Conservation (phyloP, 2,329 filamentous ascomycete genomes). For the Rugonectria rugulosa region DNA sequence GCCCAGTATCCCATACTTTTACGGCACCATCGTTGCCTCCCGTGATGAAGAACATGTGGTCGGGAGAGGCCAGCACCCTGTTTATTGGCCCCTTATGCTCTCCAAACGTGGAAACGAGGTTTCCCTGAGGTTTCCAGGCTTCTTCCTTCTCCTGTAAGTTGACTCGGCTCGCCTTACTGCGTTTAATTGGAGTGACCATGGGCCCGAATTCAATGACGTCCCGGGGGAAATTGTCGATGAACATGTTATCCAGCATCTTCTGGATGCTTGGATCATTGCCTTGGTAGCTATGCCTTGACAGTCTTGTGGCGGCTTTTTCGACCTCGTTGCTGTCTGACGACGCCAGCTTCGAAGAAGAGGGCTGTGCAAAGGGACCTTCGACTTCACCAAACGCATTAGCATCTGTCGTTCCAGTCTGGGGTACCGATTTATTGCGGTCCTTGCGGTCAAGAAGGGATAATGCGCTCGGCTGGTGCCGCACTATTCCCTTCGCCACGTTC, state of each 20-base stretch:
- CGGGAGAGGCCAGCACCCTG: constrained; percentile 81
- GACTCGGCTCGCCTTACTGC: constrained; percentile 60
- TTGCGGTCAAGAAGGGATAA: constrained; percentile 66
- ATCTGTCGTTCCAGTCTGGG: constrained; percentile 67
- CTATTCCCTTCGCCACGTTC: constrained; percentile 52
- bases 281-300: constrained; percentile 78
- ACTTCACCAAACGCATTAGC: constrained; percentile 67
- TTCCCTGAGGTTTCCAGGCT: constrained; percentile 82
- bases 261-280: constrained; percentile 77
- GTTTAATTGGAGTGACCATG: constrained; percentile 73
- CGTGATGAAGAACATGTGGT: constrained; percentile 94
- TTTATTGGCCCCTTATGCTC: constrained; percentile 88
- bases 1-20: constrained; percentile 90
- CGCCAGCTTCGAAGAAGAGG: constrained; percentile 30
- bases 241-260: constrained; percentile 84
- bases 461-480: constrained; percentile 67
- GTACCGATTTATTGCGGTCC: constrained; percentile 64
- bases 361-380: constrained; percentile 61
- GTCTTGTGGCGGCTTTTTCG: constrained; percentile 51
- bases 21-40: constrained; percentile 90
- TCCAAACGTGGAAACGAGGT: constrained; percentile 84
- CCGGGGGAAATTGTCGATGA: constrained; percentile 73
- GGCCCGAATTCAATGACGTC: constrained; percentile 79
- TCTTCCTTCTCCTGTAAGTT: constrained; percentile 55
- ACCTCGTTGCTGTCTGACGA: constrained; percentile 37